Percentiles rank a stretch among this genome's conserved stretches.
Conservation (phyloP, 2,329 filamentous ascomycete genomes). For the Amauroascus niger region DNA sequence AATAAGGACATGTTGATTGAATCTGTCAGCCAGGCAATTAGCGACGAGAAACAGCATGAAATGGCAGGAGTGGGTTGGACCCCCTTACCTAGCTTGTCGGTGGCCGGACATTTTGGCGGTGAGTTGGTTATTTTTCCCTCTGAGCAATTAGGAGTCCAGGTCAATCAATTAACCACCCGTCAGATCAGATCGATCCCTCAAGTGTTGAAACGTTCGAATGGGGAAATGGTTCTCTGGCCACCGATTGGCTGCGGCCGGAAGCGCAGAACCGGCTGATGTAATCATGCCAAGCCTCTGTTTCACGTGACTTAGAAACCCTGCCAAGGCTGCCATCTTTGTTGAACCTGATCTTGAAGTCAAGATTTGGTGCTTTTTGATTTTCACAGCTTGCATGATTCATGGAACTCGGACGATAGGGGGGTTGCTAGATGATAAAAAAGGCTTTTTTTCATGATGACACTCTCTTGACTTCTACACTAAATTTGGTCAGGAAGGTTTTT, state of each 20-base stretch:
- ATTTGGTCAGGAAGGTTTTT: too few relatives aligned
- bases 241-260: conserved; percentile 2
- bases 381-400: too few relatives aligned
- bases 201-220: neutral
- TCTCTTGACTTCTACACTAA: too few relatives aligned
- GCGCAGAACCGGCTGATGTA: neutral
- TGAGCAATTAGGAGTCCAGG: neutral
- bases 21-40: conserved; percentile 48
- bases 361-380: too few relatives aligned
- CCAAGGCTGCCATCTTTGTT: too few relatives aligned
- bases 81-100: conserved; percentile 15
- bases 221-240: neutral
- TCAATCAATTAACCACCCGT: too few relatives aligned
- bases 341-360: too few relatives aligned
- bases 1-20: conserved; percentile 86
- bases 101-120: conserved; percentile 16
- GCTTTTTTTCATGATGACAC: too few relatives aligned
- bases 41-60: neutral
- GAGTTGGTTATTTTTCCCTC: conserved; percentile 1
- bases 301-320: too few relatives aligned
- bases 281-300: too few relatives aligned
- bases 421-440: too few relatives aligned
- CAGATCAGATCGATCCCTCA: neutral
- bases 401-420: too few relatives aligned
- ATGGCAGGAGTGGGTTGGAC: neutral